A percentile compares a stretch with the other conserved stretches of the same genome.
These are phyloP conservation scores for Umbilicus rupestris DNA, from an alignment of 164 flowering plant genomes.

Conservation along the genomic window DNA sequence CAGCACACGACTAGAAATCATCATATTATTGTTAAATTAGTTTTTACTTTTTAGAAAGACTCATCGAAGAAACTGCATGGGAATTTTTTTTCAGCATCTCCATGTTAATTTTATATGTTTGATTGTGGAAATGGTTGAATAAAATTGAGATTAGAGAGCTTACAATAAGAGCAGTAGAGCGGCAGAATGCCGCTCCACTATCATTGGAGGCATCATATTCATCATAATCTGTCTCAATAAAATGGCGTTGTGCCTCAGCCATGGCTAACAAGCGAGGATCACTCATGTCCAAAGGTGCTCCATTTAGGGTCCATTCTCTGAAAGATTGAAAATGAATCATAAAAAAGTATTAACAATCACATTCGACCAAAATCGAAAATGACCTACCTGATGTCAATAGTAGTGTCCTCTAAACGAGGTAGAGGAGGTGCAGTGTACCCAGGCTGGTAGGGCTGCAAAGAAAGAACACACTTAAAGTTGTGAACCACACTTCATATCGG, in stretches of 20 bases:
- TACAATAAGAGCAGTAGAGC: conserved; percentile 86
- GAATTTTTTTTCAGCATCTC: no score
- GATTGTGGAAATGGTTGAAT: neutral
- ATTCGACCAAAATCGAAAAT: neutral
- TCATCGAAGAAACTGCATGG: no score
- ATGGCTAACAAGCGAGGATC: conserved; percentile 90
- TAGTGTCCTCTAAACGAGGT: conserved; percentile 49
- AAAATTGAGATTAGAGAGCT: conserved; percentile 15
- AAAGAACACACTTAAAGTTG: neutral
- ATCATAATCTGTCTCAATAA: conserved; percentile 77
- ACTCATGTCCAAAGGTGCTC: conserved; percentile 63
- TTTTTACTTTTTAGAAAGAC: no score
- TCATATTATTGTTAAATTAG: neutral
- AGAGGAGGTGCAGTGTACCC: conserved; percentile 77
- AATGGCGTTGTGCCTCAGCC: conserved; percentile 86
- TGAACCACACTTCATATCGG: neutral
- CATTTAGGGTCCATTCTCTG: conserved; percentile 90
- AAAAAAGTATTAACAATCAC: neutral
- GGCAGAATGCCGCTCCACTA: conserved; percentile 88
- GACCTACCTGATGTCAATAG: conserved; percentile 75
- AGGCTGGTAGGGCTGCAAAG: conserved; percentile 64
- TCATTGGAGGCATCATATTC: conserved; percentile 76
- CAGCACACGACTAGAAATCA: neutral
- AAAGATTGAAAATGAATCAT: conserved; percentile 11
- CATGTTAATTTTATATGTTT: neutral